These are phyloP conservation scores for Nitzschia sp. DNA, from an alignment of 108 stramenopile species.

Conservation along the genomic window DNA sequence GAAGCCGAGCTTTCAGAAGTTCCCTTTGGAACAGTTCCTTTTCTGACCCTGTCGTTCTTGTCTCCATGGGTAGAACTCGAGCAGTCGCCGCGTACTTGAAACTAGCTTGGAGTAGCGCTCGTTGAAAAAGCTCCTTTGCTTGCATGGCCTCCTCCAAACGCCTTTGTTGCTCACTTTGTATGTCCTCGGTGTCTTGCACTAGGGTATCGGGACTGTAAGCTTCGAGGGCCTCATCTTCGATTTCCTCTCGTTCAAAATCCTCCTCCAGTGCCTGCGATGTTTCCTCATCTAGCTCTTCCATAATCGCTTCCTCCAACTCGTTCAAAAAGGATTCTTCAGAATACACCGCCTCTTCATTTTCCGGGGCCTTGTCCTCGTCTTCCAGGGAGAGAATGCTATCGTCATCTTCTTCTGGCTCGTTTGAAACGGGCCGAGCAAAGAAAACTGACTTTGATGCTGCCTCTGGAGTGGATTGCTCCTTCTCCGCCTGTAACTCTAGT, in stretches of 20 bases:
- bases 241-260: background rate
- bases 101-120: background rate
- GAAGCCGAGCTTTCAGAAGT: background rate
- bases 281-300: slow-evolving; percentile 3
- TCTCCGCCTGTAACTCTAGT: no score
- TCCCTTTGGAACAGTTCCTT: background rate
- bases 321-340: background rate
- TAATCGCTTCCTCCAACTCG: slow-evolving; percentile 1
- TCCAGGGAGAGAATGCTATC: no score
- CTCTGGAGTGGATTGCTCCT: no score
- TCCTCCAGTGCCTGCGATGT: background rate
- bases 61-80: no score
- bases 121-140: slow-evolving; percentile 6
- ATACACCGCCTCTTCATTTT: background rate
- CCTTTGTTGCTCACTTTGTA: background rate
- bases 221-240: background rate
- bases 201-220: background rate
- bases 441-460: background rate
- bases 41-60: background rate
- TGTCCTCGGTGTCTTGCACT: background rate
- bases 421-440: background rate
- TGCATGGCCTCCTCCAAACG: background rate
- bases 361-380: no score
- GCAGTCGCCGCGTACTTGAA: slow-evolving; percentile 5
- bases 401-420: no score